Evolutionary conservation across 352 stramenopile species (phyloP).

Genomic region (Phytophthora meadii): DNA sequence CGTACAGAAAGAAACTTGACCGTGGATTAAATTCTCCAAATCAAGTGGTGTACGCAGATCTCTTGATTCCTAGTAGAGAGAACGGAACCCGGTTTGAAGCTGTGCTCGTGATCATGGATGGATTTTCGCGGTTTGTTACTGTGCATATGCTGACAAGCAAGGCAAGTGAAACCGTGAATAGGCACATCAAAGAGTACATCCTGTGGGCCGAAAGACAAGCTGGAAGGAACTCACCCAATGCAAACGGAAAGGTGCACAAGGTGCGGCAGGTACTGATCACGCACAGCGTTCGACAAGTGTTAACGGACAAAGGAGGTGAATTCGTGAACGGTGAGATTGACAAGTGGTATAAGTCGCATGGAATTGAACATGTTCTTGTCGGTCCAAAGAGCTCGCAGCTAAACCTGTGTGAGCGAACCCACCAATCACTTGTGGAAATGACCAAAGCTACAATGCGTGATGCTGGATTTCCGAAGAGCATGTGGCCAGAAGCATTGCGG

Average conservation of each 20-base stretch:
- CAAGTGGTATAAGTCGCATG: conserved; percentile 3
- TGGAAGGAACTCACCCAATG: not conserved
- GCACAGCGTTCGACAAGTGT: not conserved
- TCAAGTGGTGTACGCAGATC: conserved; percentile 6
- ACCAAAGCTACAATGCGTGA: conserved; percentile 3
- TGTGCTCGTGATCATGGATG: conserved; percentile 7
- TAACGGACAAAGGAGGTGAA: conserved; percentile 6
- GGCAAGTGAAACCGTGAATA: conserved; percentile 2
- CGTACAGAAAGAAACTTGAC: conserved; percentile 4
- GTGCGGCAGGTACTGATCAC: not conserved
- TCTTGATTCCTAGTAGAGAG: conserved; percentile 10
- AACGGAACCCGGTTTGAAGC: conserved; percentile 5
- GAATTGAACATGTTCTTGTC: conserved; percentile 15
- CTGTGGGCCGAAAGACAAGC: conserved; percentile 8
- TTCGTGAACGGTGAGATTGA: conserved; percentile 7
- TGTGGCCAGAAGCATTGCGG: conserved; percentile 11
- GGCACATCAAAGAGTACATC: conserved; percentile 9
- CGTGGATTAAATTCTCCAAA: not conserved
- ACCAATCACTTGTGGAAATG: conserved; percentile 10
- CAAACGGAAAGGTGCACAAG: not conserved
- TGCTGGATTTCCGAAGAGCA: conserved; percentile 2
- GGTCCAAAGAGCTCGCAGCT: conserved; percentile 19
- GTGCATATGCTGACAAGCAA: conserved; percentile 12
- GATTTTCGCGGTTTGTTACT: conserved; percentile 7
- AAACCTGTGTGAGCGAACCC: conserved; percentile 13